Percentiles rank a stretch among this genome's conserved stretches.
Evolutionary conservation across 2,329 filamentous ascomycete genomes (phyloP).

Genomic region (Cercospora nicotianae): DNA sequence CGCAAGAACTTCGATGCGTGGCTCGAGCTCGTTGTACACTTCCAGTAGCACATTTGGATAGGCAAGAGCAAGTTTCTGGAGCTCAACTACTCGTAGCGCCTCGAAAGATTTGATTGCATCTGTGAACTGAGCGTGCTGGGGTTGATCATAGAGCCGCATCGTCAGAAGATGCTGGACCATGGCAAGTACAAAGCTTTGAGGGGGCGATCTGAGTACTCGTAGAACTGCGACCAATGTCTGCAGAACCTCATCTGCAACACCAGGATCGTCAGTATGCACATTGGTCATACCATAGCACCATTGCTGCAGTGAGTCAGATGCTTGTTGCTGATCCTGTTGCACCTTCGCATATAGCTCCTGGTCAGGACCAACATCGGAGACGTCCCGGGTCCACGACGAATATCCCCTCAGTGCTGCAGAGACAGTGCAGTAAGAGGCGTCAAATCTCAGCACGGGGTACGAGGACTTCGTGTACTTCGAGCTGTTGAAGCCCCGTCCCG

Average conservation of each 20-base stretch:
- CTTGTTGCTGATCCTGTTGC: conserved; percentile 61
- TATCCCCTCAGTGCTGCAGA: conserved; percentile 88
- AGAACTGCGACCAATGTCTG: conserved; percentile 36
- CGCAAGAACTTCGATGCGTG: conserved; percentile 77
- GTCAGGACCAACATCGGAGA: conserved; percentile 39
- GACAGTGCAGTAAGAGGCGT: conserved; percentile 86
- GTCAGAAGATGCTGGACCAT: conserved; percentile 89
- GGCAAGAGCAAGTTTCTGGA: conserved; percentile 83
- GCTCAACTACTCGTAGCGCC: conserved; percentile 77
- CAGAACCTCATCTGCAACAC: conserved; percentile 36
- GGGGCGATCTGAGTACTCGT: conserved; percentile 30
- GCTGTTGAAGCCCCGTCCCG: conserved; percentile 62
- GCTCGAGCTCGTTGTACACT: conserved; percentile 81
- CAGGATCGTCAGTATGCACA: conserved; percentile 63
- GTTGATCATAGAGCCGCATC: conserved; percentile 72
- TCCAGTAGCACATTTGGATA: conserved; percentile 88
- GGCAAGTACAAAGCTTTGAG: conserved; percentile 70
- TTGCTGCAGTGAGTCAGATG: conserved; percentile 45
- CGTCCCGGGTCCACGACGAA: conserved; percentile 67
- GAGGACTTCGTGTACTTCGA: conserved; percentile 63
- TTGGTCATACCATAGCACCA: conserved; percentile 73
- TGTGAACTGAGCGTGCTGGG: conserved; percentile 71
- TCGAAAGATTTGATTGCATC: conserved; percentile 90
- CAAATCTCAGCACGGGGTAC: conserved; percentile 72
- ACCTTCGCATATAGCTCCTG: conserved; percentile 51